Evolutionary conservation across 495 filamentous ascomycete species (phyloP), one percentile per base, ranked within the genome.

Genomic region (Trichoderma gamsii): DNA sequence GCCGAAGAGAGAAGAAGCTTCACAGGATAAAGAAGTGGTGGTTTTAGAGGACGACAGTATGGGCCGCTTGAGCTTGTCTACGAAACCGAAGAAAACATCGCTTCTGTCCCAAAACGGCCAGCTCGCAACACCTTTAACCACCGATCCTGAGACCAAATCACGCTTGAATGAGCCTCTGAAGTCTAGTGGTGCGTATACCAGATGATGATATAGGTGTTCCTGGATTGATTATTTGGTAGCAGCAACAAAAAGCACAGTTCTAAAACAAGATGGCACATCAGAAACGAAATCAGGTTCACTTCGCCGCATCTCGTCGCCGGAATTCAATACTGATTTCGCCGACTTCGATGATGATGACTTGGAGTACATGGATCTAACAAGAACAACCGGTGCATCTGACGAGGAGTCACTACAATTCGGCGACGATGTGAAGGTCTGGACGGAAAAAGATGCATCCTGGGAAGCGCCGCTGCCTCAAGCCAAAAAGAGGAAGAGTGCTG

Each of bases 401-500:
- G 78, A 75, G 61, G 78, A 75, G 63, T 80, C 80, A 7, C 66
- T 81, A 68, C 78, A 77, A 5, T 83, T 89, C 74, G 80, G 82
- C 12, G 84, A 87, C 18, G 77, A 86, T 41, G 79, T 76, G 46
- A 75, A 74, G 43, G 43, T 90, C 69, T 91, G 88, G 89, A 78
- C 77, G 18, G 88, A 89, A 71, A 86, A 87, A 38, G 79, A 78
- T 71, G 76, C 77, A 43, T 65, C 66, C n/a, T 73, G 78, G 18
- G 69, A 78, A 4, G 73, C 73, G 61, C 77, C 77, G 8, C 29
- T 70, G 18, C 69, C 82, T 4, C 86, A 80, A 72, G 81, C 84
- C 13, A 87, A 86, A 76, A 93, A 93, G 77, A 77, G 91, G 63
- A 93, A 92, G 72, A 92, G 90, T 70, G 85, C 89, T 49, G 87